Conservation (phyloP, 345 rosid genomes). For the Eucalyptus curtisii region DNA sequence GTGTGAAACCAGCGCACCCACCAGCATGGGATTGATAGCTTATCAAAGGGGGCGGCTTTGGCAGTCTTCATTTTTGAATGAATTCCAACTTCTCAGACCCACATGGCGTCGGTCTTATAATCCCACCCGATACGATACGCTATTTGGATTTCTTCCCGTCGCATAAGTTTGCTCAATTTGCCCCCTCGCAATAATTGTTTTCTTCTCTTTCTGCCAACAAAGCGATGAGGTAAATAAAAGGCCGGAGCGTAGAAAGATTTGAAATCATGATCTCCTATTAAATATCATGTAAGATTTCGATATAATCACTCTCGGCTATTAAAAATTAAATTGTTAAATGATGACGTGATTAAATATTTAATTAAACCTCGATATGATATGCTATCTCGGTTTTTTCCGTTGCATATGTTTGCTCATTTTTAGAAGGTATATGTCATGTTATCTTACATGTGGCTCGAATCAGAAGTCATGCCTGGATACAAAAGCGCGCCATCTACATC, state of each 20-base stretch:
- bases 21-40: not conserved
- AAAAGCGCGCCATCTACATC: slow-evolving; percentile 42
- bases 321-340: fast-evolving
- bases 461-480: slow-evolving; percentile 67
- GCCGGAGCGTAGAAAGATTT: too few relatives aligned
- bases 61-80: not conserved
- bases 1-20: not conserved
- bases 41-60: not conserved
- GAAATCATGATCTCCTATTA: too few relatives aligned
- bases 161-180: not conserved
- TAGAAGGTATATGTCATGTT: slow-evolving; percentile 97
- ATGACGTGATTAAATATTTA: too few relatives aligned
- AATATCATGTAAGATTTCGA: fast-evolving
- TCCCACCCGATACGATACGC: not conserved
- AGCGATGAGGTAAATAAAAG: too few relatives aligned
- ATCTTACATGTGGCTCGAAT: slow-evolving; percentile 93
- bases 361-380: too few relatives aligned
- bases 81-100: not conserved
- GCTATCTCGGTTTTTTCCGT: not conserved
- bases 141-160: not conserved
- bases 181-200: not conserved
- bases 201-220: too few relatives aligned
- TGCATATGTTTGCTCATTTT: not conserved
- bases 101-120: not conserved
- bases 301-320: fast-evolving